Percentiles rank a stretch among this genome's conserved stretches.
Conservation (phyloP, 768 basidiomycete species). For the Ephemerocybe angulata region DNA sequence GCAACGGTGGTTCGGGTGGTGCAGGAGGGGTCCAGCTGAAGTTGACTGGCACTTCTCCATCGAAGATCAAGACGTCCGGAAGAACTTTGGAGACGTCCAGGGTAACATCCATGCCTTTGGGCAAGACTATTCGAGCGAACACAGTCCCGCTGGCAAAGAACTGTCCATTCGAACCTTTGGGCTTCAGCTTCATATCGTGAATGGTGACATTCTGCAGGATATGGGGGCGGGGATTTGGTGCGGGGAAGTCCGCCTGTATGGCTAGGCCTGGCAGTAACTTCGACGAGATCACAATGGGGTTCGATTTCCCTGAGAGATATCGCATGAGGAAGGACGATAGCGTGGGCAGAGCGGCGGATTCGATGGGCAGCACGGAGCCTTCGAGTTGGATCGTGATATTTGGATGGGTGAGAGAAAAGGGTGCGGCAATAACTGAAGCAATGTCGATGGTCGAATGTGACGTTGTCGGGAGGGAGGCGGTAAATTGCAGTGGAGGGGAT, state of each 20-base stretch:
- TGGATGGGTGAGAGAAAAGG: constrained; percentile 62
- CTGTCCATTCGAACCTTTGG: constrained; percentile 29
- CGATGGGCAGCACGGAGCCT: constrained; percentile 57
- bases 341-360: constrained; percentile 30
- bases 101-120: constrained; percentile 62
- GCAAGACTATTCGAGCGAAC: constrained; percentile 61
- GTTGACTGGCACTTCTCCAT: constrained; percentile 53
- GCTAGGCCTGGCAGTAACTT: constrained; percentile 45
- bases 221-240: constrained; percentile 58
- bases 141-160: constrained; percentile 73
- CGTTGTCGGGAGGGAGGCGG: constrained; percentile 46
- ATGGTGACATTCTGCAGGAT: constrained; percentile 73
- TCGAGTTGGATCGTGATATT: constrained; percentile 59
- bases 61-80: constrained; percentile 76
- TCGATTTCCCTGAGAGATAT: constrained; percentile 56
- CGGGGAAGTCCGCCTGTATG: constrained; percentile 57
- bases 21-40: background rate
- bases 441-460: constrained; percentile 36
- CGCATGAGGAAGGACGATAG: constrained; percentile 63
- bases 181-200: constrained; percentile 67
- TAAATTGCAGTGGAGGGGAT: constrained; percentile 59
- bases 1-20: constrained; percentile 26
- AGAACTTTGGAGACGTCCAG: constrained; percentile 61
- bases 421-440: constrained; percentile 50
- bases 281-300: constrained; percentile 56